Base-by-base conservation (phyloP, 1,139 yeast species). In the Ogataea hybrid region DNA sequence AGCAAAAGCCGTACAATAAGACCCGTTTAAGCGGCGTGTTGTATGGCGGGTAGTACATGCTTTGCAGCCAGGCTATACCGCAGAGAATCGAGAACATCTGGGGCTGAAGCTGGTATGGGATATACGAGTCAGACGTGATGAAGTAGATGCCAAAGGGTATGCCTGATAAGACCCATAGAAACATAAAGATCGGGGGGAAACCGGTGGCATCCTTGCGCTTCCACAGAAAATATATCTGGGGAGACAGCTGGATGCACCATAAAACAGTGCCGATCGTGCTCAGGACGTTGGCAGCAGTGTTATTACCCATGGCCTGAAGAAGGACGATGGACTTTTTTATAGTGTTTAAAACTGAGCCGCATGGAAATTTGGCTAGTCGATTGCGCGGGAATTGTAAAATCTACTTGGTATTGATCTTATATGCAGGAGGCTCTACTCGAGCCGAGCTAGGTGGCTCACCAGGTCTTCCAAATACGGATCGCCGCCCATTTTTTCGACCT, bases 111-210 rank as follows among this genome's bases (percentile, higher is more conserved):
- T 74, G 67, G 45, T 77, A 62, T 0, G 81, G 81, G 3, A 77
- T 70, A 14, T 77, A 69, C 0, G 80, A 77, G 48, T 75, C 75
- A 2, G 68, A 65, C 1, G 70, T 73, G 41, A 74, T 55, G 50
- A 77, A 77, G 57, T 77, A 77, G 25, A 75, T 73, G 5, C 74
- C 62, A 53, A 77, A 77, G 3, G 82, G 82, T 0, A 77, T 54
- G 1, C 81, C 82, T 45, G 79, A 69, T 6, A 73, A 66, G 2
- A 79, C 73, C 82, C 83, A 77, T 15, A 77, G 60, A 48, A 75
- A 73, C 78, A 77, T 70, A 77, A 77, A 76, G n/a, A 68, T 27
- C 0, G 81, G 79, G 0, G 82, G 81, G n/a, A 77, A 58, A 1
- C 49, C 82, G 18, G 74, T 75, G 39, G 81, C 73, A 51, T 76